These are phyloP conservation scores for Cryptosporidium muris DNA, from an alignment of 169 alveolate species.

Conservation along the genomic window DNA sequence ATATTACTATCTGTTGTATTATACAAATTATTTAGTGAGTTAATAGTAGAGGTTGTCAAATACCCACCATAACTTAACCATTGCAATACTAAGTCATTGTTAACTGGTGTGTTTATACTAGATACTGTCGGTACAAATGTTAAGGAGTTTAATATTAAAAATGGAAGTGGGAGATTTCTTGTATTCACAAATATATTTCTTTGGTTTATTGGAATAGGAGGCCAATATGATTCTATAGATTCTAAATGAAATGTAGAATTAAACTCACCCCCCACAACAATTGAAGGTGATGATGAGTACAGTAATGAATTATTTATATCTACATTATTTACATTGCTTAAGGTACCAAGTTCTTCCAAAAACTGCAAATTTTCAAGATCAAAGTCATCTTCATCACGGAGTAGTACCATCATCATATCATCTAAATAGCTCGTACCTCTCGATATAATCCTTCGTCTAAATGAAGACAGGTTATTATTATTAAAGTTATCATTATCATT, in stretches of 20 bases:
- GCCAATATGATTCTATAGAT: constrained; percentile 50
- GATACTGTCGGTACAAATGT: constrained; percentile 61
- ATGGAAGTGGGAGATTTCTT: constrained; percentile 57
- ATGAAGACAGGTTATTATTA: not conserved
- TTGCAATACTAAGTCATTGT: constrained; percentile 51
- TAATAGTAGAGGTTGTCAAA: constrained; percentile 25
- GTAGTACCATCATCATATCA: constrained; percentile 71
- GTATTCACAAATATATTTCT: constrained; percentile 46
- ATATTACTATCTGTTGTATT: not conserved
- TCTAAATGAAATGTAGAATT: constrained; percentile 52
- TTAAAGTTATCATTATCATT: not conserved
- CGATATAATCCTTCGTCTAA: constrained; percentile 47
- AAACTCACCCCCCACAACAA: constrained; percentile 20
- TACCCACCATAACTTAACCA: constrained; percentile 68
- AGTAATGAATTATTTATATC: too few relatives aligned
- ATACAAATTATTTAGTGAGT: constrained; percentile 54
- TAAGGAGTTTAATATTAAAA: constrained; percentile 42
- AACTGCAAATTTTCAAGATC: constrained; percentile 40
- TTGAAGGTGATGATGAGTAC: too few relatives aligned
- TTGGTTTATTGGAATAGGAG: constrained; percentile 56
- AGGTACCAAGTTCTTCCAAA: constrained; percentile 40
- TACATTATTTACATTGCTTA: not conserved
- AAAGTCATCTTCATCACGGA: constrained; percentile 62
- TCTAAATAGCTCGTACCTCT: constrained; percentile 12
- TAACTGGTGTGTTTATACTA: constrained; percentile 49